Base-by-base conservation (phyloP, 306 rosid species). In the Canavalia gladiata region DNA sequence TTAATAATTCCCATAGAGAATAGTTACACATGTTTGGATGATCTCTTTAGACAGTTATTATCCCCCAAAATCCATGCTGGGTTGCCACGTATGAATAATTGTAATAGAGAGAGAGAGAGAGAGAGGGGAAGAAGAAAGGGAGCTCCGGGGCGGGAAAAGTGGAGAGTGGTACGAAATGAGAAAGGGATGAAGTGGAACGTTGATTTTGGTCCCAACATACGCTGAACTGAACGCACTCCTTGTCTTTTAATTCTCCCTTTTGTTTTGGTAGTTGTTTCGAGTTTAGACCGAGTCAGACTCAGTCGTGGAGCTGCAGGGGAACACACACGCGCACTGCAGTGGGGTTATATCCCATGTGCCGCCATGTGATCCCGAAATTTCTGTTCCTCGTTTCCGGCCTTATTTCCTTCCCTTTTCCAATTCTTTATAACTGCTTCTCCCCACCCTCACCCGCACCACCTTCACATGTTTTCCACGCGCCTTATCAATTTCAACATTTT, bases 341-440 rank as follows among this genome's bases (percentile, higher is more conserved):
- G 90, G 97, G 90, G 76, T 58, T 87, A 4, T 56, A 73, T 72
- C 74, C 89, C 92, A 92, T 88, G 84, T 90, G 90, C 81, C 81
- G 77, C 84, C 94, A 87, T 80, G 89, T 91, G 91, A 84, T 10
- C 74, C 50, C 74, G 45, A 64, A 71, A 65, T 84, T 82, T 64
- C 77, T 86, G 84, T 74, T 82, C 82, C 66, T 74, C 70, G 29
- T 62, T 80, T 51, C 39, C 39, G 43, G 62, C 25, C 80, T 57
- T 34, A 7, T 25, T 77, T 70, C 7, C 25, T 34, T 43, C 42
- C 33, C 6, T 79, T 67, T 71, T 43, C 68, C 74, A 45, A 37
- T 66, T 50, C 28, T 62, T 75, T 49, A 3, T 54, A 33, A 33
- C 65, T 28, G 11, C 49, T 5, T 59, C 2, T 29, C 6, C 45